Conservation (phyloP, 306 rosid genomes). For the Erythrophleum fordii region DNA sequence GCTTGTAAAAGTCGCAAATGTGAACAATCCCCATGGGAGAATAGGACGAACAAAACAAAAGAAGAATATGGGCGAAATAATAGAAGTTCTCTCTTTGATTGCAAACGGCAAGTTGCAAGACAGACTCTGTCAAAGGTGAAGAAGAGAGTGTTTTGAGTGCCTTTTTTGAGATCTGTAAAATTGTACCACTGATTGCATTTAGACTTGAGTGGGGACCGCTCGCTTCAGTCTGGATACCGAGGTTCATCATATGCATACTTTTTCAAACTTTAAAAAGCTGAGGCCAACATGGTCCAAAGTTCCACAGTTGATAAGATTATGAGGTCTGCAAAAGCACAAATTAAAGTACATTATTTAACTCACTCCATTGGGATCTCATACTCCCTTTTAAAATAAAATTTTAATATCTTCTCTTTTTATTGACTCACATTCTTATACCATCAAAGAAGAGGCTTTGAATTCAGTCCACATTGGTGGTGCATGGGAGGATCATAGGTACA, state of each 20-base stretch:
- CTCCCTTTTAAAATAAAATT: background rate
- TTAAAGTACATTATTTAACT: slow-evolving; percentile 37
- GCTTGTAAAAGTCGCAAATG: background rate
- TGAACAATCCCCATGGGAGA: background rate
- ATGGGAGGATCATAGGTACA: slow-evolving; percentile 23
- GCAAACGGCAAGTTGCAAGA: background rate
- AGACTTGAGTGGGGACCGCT: slow-evolving; percentile 41
- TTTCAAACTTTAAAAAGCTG: slow-evolving; percentile 52
- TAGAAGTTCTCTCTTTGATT: too few species aligned
- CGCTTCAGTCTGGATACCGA: background rate
- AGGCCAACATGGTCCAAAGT: slow-evolving; percentile 53
- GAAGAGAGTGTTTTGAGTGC: background rate
- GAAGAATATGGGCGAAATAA: background rate
- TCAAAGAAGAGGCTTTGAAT: background rate
- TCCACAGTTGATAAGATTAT: slow-evolving; percentile 37
- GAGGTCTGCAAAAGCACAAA: slow-evolving; percentile 43
- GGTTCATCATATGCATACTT: slow-evolving; percentile 44
- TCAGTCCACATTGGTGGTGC: slow-evolving; percentile 14
- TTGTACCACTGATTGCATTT: slow-evolving; percentile 37
- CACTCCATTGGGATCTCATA: slow-evolving; percentile 26
- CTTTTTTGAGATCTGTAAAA: background rate
- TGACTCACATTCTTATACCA: background rate
- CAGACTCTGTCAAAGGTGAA: background rate
- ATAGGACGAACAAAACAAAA: background rate
- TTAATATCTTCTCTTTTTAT: background rate